phyloP scores from a whole-genome alignment of 2,329 filamentous ascomycete species.

The Geoglossum cookeanum region DNA sequence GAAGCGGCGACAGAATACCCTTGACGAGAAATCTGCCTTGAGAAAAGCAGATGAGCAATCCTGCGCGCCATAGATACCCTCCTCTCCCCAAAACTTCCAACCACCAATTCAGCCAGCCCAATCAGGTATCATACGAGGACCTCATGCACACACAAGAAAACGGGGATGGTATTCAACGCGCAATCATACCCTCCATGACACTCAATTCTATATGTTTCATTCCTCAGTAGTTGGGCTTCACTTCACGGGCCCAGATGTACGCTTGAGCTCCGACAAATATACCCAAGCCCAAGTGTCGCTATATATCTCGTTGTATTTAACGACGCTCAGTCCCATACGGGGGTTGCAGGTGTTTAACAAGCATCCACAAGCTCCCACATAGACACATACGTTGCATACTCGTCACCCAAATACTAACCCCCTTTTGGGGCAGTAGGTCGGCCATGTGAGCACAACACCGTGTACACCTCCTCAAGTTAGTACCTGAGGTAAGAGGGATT shows the following conservation, averaged over 20 bases:
- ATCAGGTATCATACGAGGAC: background rate
- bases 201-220: too few species aligned
- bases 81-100: too few species aligned
- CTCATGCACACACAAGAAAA: background rate
- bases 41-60: background rate
- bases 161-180: too few species aligned
- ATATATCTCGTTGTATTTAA: too few species aligned
- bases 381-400: slow-evolving; percentile 5
- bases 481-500: slow-evolving; percentile 14
- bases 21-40: background rate
- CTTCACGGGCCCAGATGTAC: too few species aligned
- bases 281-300: too few species aligned
- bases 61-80: too few species aligned
- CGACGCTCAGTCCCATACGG: too few species aligned
- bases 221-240: too few species aligned
- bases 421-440: slow-evolving; percentile 3
- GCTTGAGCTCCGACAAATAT: too few species aligned
- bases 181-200: too few species aligned
- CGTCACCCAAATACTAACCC: background rate
- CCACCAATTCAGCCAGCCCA: too few species aligned
- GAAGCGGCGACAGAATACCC: background rate
- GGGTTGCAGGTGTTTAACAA: background rate
- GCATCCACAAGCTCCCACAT: slow-evolving; percentile 6
- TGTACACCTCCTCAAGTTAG: slow-evolving; percentile 4
- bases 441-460: slow-evolving; percentile 5